phyloP scores from a whole-genome alignment of 768 basidiomycete species.

The Mycena galericulata region DNA sequence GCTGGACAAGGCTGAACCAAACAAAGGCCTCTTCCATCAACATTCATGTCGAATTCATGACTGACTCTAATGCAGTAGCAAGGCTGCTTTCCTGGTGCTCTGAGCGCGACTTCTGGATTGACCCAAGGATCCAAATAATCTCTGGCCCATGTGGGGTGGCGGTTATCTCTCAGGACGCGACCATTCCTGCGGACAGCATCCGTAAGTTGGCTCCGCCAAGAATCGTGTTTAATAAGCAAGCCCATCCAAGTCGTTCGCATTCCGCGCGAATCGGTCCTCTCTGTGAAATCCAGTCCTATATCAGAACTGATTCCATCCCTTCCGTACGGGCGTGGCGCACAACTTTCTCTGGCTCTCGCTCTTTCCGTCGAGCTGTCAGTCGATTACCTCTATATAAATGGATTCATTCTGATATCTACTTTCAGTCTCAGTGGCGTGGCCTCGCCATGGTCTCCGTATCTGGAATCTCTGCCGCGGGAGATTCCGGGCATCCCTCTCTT shows the following conservation, averaged over 20 bases:
- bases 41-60: constrained; percentile 20
- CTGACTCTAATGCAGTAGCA: constrained; percentile 32
- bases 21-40: not conserved
- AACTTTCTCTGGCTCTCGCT: constrained; percentile 71
- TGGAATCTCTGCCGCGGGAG: constrained; percentile 69
- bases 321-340: constrained; percentile 69
- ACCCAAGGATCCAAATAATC: constrained; percentile 55
- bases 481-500: constrained; percentile 70
- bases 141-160: constrained; percentile 45
- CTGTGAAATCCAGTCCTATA: constrained; percentile 66
- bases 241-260: constrained; percentile 69
- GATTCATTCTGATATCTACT: constrained; percentile 22
- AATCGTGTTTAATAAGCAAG: constrained; percentile 20
- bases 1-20: no score
- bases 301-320: constrained; percentile 55
- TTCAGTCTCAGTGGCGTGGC: constrained; percentile 60
- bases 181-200: constrained; percentile 50
- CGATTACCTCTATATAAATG: constrained; percentile 27
- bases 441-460: constrained; percentile 75
- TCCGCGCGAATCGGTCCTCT: constrained; percentile 72
- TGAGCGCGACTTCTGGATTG: constrained; percentile 58
- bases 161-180: constrained; percentile 49
- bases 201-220: constrained; percentile 47
- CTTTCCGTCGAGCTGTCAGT: constrained; percentile 76
- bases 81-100: constrained; percentile 63